Conservation (phyloP, 805 yeast species). For the Maudiozyma bulderi region DNA sequence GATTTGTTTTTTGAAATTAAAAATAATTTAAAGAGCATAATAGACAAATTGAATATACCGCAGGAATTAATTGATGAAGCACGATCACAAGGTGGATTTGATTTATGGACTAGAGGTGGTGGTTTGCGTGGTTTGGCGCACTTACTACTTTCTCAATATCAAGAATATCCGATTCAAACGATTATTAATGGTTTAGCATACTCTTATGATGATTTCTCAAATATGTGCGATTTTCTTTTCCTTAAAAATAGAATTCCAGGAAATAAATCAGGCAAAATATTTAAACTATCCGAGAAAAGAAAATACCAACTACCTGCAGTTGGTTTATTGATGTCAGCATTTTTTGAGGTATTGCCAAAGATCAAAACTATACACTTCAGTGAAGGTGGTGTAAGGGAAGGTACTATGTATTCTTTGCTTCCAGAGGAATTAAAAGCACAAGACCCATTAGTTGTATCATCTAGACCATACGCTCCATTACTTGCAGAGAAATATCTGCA, state of each 20-base stretch:
- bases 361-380: conserved; percentile 56
- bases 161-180: conserved; percentile 57
- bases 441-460: conserved; percentile 62
- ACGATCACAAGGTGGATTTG: conserved; percentile 47
- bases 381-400: conserved; percentile 75
- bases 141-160: conserved; percentile 40
- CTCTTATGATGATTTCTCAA: conserved; percentile 41
- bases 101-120: conserved; percentile 62
- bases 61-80: conserved; percentile 41
- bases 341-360: conserved; percentile 50
- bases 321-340: conserved; percentile 51
- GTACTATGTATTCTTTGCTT: conserved; percentile 54
- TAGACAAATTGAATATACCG: conserved; percentile 45
- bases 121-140: conserved; percentile 66
- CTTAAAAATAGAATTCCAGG: conserved; percentile 41
- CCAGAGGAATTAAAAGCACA: conserved; percentile 49
- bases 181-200: conserved; percentile 62
- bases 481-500: conserved; percentile 48
- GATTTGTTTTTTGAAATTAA: conserved; percentile 45
- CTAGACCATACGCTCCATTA: conserved; percentile 63
- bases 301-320: conserved; percentile 63
- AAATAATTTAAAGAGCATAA: conserved; percentile 37
- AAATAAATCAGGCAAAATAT: conserved; percentile 35
- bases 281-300: conserved; percentile 57
- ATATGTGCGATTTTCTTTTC: conserved; percentile 42